Conservation (phyloP, 1,284 basidiomycete species). For the Neotropicomus parvogracilis region DNA sequence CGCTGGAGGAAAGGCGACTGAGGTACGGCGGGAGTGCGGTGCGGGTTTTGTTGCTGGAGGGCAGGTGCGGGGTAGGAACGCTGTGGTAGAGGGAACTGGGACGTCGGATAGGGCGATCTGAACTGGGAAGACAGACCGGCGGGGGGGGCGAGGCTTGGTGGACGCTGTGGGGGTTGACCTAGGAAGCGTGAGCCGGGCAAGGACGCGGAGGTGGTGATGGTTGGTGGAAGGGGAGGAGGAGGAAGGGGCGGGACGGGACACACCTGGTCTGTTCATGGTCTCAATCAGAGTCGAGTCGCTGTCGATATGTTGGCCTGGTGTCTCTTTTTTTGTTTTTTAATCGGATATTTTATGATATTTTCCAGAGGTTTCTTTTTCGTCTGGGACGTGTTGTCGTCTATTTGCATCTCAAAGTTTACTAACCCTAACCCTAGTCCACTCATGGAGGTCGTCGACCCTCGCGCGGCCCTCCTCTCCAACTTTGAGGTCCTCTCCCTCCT, state of each 20-base stretch:
- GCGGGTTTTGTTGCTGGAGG: slow-evolving; percentile 51
- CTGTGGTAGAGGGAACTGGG: slow-evolving; percentile 58
- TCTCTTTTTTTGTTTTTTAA: not conserved
- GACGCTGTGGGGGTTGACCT: slow-evolving; percentile 79
- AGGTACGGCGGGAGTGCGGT: slow-evolving; percentile 54
- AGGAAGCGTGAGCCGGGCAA: slow-evolving; percentile 10
- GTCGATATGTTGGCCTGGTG: slow-evolving; percentile 4
- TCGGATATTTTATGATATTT: slow-evolving; percentile 5
- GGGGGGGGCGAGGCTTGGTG: slow-evolving; percentile 66
- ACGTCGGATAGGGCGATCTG: slow-evolving; percentile 56
- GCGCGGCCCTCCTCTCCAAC: slow-evolving; percentile 81
- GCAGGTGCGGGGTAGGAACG: slow-evolving; percentile 49
- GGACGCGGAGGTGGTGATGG: too few species aligned
- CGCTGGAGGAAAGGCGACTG: slow-evolving; percentile 62
- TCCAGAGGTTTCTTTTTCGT: slow-evolving; percentile 16
- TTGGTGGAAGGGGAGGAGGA: not conserved
- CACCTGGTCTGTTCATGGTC: slow-evolving; percentile 33
- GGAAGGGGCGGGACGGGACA: slow-evolving; percentile 4
- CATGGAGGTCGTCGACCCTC: slow-evolving; percentile 60
- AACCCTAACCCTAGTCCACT: slow-evolving; percentile 26
- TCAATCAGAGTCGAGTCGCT: slow-evolving; percentile 1
- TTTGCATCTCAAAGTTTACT: slow-evolving; percentile 14
- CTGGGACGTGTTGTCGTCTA: slow-evolving; percentile 26
- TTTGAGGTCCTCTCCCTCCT: slow-evolving; percentile 83
- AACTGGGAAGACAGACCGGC: slow-evolving; percentile 59